phyloP scores from a whole-genome alignment of 805 yeast genomes.

The Nakazawaea anatomiae region DNA sequence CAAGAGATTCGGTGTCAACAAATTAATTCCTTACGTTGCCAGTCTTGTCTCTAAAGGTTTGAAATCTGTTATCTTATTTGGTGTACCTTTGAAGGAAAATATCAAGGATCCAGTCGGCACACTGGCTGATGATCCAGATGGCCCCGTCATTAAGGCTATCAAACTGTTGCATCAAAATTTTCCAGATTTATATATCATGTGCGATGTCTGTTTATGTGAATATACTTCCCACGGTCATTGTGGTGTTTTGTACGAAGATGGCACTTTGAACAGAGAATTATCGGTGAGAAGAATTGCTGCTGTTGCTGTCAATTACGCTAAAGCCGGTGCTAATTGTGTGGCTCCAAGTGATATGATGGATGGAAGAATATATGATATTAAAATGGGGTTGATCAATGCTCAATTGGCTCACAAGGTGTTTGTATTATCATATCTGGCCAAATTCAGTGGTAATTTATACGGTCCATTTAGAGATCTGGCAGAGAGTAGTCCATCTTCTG shows the following conservation, averaged over 20 bases:
- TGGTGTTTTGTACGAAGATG: slow-evolving; percentile 85
- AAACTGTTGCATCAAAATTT: slow-evolving; percentile 56
- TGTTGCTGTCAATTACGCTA: slow-evolving; percentile 91
- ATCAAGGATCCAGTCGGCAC: slow-evolving; percentile 79
- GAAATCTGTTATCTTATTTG: slow-evolving; percentile 81
- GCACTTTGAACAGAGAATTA: slow-evolving; percentile 67
- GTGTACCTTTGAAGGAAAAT: slow-evolving; percentile 76
- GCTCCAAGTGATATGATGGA: slow-evolving; percentile 99
- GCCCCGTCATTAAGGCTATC: slow-evolving; percentile 85
- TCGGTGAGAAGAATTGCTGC: slow-evolving; percentile 84
- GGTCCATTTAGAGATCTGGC: slow-evolving; percentile 99
- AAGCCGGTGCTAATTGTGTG: slow-evolving; percentile 91
- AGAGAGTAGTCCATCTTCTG: slow-evolving; percentile 80
- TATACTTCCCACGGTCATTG: slow-evolving; percentile 98
- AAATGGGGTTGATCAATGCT: slow-evolving; percentile 73
- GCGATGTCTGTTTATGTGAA: slow-evolving; percentile 96
- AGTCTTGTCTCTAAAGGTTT: slow-evolving; percentile 76
- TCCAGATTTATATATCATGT: slow-evolving; percentile 82
- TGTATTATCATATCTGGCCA: slow-evolving; percentile 92
- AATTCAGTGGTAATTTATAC: slow-evolving; percentile 83
- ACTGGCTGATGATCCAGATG: slow-evolving; percentile 92
- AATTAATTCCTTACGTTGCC: slow-evolving; percentile 64
- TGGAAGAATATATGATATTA: slow-evolving; percentile 87
- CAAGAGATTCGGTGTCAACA: slow-evolving; percentile 80
- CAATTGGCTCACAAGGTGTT: slow-evolving; percentile 82